phyloP scores from a whole-genome alignment of 2,329 filamentous ascomycete genomes.

The Coniochaeta prunicola region DNA sequence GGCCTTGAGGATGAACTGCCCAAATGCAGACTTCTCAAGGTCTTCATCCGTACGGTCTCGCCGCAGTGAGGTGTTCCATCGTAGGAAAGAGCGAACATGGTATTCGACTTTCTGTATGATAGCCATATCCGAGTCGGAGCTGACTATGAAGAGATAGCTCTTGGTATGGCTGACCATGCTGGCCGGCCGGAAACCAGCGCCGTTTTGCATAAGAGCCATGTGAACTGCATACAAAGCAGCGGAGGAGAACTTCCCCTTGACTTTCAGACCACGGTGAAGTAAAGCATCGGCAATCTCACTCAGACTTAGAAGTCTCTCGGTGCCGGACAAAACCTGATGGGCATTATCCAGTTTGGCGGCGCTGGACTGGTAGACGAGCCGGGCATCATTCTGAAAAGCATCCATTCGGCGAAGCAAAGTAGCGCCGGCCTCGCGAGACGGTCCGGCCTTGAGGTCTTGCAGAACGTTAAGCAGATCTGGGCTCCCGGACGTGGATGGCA shows the following conservation, averaged over 20 bases:
- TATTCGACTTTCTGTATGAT: slow-evolving; percentile 41
- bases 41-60: slow-evolving; percentile 14
- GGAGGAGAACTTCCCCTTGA: slow-evolving; percentile 30
- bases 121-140: slow-evolving; percentile 44
- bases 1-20: slow-evolving; percentile 42
- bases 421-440: slow-evolving; percentile 34
- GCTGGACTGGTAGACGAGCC: slow-evolving; percentile 38
- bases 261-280: slow-evolving; percentile 21
- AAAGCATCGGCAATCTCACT: slow-evolving; percentile 39
- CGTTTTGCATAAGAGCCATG: slow-evolving; percentile 51
- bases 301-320: slow-evolving; percentile 39
- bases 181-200: slow-evolving; percentile 51
- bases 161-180: slow-evolving; percentile 41
- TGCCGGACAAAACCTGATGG: slow-evolving; percentile 29
- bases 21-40: slow-evolving; percentile 19
- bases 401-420: slow-evolving; percentile 39
- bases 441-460: slow-evolving; percentile 31
- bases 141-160: slow-evolving; percentile 55
- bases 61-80: neutral
- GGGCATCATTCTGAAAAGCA: slow-evolving; percentile 33
- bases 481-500: slow-evolving; percentile 23
- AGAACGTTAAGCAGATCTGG: slow-evolving; percentile 24
- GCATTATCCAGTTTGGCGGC: slow-evolving; percentile 40
- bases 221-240: slow-evolving; percentile 63
- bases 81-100: slow-evolving; percentile 36